phyloP scores from a whole-genome alignment of 164 flowering plant genomes.

The Piper betle region DNA sequence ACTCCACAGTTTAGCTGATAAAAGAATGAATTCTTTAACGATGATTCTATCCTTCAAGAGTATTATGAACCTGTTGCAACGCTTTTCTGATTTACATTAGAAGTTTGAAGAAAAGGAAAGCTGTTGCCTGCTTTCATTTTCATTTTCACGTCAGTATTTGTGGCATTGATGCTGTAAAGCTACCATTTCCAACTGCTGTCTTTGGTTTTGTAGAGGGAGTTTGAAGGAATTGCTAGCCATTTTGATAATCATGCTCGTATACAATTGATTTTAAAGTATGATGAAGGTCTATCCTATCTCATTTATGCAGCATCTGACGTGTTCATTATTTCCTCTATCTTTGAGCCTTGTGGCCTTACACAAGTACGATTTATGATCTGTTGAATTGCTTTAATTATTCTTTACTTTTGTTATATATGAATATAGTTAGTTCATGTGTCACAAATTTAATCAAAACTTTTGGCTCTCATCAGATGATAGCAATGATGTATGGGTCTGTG shows the following conservation, averaged over 20 bases:
- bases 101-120: no score
- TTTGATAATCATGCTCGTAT: conserved; percentile 55
- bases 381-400: not conserved
- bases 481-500: conserved; percentile 93
- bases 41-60: no score
- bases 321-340: conserved; percentile 87
- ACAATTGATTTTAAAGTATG: conserved; percentile 77
- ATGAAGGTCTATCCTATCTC: conserved; percentile 71
- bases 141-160: not conserved
- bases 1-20: no score
- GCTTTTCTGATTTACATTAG: no score
- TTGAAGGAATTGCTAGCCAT: conserved; percentile 72
- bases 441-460: conserved; percentile 1
- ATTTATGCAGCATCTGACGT: conserved; percentile 92
- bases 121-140: no score
- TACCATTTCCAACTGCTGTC: not conserved
- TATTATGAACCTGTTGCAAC: no score
- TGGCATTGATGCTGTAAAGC: not conserved
- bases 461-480: conserved; percentile 64
- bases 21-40: no score
- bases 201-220: conserved; percentile 52
- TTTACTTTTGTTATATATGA: no score
- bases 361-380: conserved; percentile 39
- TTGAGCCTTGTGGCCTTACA: conserved; percentile 98
- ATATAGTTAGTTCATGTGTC: no score